Base-by-base conservation (phyloP, 257 asterid genomes). In the Petunia secreta region DNA sequence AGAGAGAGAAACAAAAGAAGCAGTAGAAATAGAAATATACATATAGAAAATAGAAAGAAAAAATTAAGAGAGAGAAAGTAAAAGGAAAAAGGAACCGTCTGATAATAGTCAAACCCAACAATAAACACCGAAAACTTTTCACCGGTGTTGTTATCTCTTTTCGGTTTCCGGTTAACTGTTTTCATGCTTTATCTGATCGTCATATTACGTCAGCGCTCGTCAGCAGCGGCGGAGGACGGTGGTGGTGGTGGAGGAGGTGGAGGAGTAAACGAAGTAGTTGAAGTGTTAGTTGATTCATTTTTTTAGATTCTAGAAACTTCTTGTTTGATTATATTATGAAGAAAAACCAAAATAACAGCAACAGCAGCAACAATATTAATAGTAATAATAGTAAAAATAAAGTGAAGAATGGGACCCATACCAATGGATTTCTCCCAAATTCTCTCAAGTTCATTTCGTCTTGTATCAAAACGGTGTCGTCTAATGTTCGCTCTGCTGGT, bases 371-470 rank as follows among this genome's bases (percentile, higher is more conserved):
- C 63, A 80, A 69, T 39, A 44, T 60, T 59, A 77, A 37, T 66
- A 44, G 66, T 59, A 77, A 37, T 66, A 75, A 10, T 54, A 67
- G 44, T 63, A 63, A 63, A 11, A 67, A 53, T 39, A 83, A 85
- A 83, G 80, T 53, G 71, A 81, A 75, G 83, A 85, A 85, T 75
- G 87, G 86, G 68, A 82, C 81, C 16, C 34, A 38, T 73, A 44
- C 82, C 9, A 82, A 85, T 83, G 86, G 89, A 44, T 84, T 85
- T 77, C 73, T 88, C 53, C 91, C 91, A 6, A 82, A 78, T 82
- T 88, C 91, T 53, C 69, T 88, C 75, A 88, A 85, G 89, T 88
- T 88, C 68, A 85, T 88, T 36, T 84, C 91, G 6, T 88, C 91
- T 53, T 88, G 91, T 75, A 84, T 88, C 81, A 85, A 88, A 67